Evolutionary conservation across 208 protist genomes (phyloP).

Genomic region (Trypanosoma brucei): DNA sequence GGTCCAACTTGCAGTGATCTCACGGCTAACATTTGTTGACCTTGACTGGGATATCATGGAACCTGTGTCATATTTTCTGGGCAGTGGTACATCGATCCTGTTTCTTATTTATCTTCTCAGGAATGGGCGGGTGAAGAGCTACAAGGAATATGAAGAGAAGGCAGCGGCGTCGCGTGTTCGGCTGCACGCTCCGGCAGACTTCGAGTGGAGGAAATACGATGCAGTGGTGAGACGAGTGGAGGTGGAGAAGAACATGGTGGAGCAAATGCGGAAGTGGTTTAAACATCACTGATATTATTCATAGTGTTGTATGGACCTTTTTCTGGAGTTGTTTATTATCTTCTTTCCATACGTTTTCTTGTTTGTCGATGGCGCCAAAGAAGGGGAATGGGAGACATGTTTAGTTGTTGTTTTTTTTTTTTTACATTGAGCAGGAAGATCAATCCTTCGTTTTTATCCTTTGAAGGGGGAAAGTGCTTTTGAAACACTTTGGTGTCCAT

Average conservation of each 20-base stretch:
- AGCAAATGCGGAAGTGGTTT: conserved; percentile 44
- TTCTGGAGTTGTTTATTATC: no score
- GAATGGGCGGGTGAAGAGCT: conserved; percentile 49
- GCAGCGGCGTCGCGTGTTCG: conserved; percentile 45
- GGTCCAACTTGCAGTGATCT: conserved; percentile 68
- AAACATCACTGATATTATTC: conserved; percentile 26
- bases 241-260: conserved; percentile 30
- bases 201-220: conserved; percentile 69
- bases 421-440: no score
- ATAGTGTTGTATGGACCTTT: background rate
- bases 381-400: no score
- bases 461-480: no score
- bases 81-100: conserved; percentile 44
- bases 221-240: conserved; percentile 33
- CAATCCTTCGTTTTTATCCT: no score
- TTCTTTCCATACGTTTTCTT: no score
- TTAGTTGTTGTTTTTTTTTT: no score
- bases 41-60: conserved; percentile 91
- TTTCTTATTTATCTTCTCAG: conserved; percentile 71
- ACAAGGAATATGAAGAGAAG: conserved; percentile 43
- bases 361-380: no score
- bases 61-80: conserved; percentile 78
- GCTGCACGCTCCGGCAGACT: conserved; percentile 60
- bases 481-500: no score
- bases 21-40: conserved; percentile 84